phyloP scores from a whole-genome alignment of 495 filamentous ascomycete genomes.

The Neurospora sp. region DNA sequence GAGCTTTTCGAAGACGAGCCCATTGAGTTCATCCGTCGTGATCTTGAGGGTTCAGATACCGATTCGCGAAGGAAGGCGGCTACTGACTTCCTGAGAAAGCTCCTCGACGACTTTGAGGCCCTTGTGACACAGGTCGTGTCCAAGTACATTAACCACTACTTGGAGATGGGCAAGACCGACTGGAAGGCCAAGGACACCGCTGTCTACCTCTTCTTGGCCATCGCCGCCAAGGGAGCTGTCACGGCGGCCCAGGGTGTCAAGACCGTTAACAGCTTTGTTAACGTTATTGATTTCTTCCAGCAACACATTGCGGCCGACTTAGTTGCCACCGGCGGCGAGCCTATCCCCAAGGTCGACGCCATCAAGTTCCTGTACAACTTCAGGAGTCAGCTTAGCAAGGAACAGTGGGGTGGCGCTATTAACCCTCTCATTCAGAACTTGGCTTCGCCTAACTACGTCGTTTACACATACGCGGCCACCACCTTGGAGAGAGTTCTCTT shows the following conservation, averaged over 20 bases:
- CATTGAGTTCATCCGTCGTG: constrained; percentile 93
- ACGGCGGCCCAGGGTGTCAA: constrained; percentile 82
- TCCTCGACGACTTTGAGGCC: constrained; percentile 79
- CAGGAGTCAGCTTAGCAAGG: constrained; percentile 76
- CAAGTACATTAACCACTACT: constrained; percentile 74
- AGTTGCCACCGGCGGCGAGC: constrained; percentile 52
- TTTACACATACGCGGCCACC: constrained; percentile 95
- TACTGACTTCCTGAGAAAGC: constrained; percentile 81
- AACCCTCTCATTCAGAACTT: constrained; percentile 85
- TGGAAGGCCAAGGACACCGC: constrained; percentile 98
- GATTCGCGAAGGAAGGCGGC: constrained; percentile 86
- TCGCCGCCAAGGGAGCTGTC: constrained; percentile 80
- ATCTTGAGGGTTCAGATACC: constrained; percentile 91
- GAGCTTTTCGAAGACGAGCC: constrained; percentile 98
- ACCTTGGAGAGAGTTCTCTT: constrained; percentile 82
- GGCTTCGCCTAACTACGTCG: constrained; percentile 77
- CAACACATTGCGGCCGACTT: constrained; percentile 80
- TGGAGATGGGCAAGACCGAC: constrained; percentile 55
- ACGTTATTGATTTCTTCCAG: constrained; percentile 88
- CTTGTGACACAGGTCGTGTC: constrained; percentile 73
- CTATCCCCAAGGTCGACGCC: constrained; percentile 90
- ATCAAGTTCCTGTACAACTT: constrained; percentile 97
- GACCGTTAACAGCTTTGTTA: constrained; percentile 71
- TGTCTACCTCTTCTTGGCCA: constrained; percentile 86
- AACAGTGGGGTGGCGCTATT: constrained; percentile 80